phyloP scores from a whole-genome alignment of 371 early-diverging fungal species.

The Mucor saturninus region DNA sequence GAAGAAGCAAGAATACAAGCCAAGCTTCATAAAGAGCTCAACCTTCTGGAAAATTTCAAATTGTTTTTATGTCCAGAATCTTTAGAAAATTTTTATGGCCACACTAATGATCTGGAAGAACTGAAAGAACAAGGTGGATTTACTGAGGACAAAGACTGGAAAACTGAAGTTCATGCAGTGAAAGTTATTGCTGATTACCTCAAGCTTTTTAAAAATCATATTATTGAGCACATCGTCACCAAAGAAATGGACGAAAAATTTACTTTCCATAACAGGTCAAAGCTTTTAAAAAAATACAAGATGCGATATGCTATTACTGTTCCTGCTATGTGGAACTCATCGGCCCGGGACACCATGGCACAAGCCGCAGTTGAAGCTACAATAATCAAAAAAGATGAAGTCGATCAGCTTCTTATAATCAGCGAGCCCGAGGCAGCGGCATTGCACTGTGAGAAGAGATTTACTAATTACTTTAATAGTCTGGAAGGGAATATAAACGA shows the following conservation, averaged over 20 bases:
- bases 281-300: not conserved
- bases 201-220: not conserved
- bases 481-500: conserved; percentile 4
- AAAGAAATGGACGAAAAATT: not conserved
- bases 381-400: conserved; percentile 32
- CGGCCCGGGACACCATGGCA: conserved; percentile 40
- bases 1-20: not conserved
- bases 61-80: conserved; percentile 2
- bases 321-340: conserved; percentile 49
- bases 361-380: conserved; percentile 42
- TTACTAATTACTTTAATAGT: not conserved
- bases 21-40: not conserved
- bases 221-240: not conserved
- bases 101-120: not conserved
- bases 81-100: not conserved
- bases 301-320: conserved; percentile 1
- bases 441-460: conserved; percentile 31
- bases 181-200: conserved; percentile 9
- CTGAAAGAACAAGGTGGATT: no score
- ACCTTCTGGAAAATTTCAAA: not conserved
- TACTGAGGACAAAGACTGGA: not conserved
- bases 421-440: conserved; percentile 53
- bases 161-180: not conserved
- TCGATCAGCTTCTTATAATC: conserved; percentile 43
- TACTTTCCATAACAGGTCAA: not conserved